A percentile compares a stretch with the other conserved stretches of the same genome.
Conservation (phyloP, 2,329 filamentous ascomycete species). For the Nemania sp. region DNA sequence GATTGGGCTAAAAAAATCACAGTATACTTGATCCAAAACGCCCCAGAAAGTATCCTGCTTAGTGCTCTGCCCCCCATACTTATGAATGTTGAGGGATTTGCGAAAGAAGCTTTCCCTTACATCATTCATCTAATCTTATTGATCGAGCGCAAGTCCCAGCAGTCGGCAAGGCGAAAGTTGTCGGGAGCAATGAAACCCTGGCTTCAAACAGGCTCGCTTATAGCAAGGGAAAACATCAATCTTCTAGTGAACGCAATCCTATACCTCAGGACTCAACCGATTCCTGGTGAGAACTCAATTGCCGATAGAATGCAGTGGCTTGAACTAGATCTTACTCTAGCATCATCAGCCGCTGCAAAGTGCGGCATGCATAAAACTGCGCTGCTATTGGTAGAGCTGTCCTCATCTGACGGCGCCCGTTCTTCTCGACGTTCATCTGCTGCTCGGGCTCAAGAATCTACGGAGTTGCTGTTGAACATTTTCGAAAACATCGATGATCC, state of each 20-base stretch:
- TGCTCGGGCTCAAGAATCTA: constrained; percentile 65
- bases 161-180: constrained; percentile 69
- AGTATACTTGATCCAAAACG: constrained; percentile 69
- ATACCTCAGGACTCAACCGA: constrained; percentile 85
- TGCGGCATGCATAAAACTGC: constrained; percentile 92
- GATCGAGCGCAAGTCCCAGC: constrained; percentile 72
- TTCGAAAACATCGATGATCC: constrained; percentile 96
- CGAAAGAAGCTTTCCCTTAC: constrained; percentile 81
- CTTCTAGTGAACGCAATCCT: constrained; percentile 83
- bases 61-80: constrained; percentile 76
- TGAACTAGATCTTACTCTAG: constrained; percentile 79
- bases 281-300: constrained; percentile 80
- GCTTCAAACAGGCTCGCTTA: constrained; percentile 63
- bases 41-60: constrained; percentile 74
- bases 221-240: constrained; percentile 72
- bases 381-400: constrained; percentile 83
- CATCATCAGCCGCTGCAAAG: constrained; percentile 76
- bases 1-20: constrained; percentile 74
- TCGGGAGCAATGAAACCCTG: constrained; percentile 75
- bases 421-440: constrained; percentile 76
- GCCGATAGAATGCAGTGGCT: constrained; percentile 87
- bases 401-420: constrained; percentile 59
- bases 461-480: constrained; percentile 80
- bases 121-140: constrained; percentile 85
- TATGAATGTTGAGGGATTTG: constrained; percentile 73